Base-by-base conservation (phyloP, 352 stramenopile species). In the Blastocystis sp. region DNA sequence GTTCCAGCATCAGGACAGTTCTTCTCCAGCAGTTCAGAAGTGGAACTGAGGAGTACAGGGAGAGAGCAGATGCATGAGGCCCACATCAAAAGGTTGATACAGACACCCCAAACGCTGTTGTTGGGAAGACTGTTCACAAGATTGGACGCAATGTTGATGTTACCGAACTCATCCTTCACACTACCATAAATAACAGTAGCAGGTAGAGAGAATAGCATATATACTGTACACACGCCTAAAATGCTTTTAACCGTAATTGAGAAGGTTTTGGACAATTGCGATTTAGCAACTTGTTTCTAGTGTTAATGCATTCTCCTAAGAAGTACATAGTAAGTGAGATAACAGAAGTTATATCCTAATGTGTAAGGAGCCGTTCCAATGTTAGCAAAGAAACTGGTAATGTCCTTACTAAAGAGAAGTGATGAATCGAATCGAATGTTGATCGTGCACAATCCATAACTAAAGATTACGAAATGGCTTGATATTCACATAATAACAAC, bases 301-400 rank as follows among this genome's bases (percentile, higher is more conserved):
- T 4, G 43, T 24, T 61, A 32, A 80, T 27, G 12, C 4, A 39
- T 12, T 16, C 27, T 5, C 9, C 12, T 2, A 63, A 32, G 12
- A 42, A 14, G 69, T 32, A 80, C 69, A 24, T 61, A 80, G 69
- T 80, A 80, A 54, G 69, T 80, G 21, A 80, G 69, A 54, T 65
- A 80, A 54, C 69, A 80, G 43, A 80, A 80, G 43, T 80, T 80
- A 42, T 80, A 80, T 49, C 69, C 69, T 27, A 80, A 42, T 32
- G 69, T 63, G 69, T 80, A 80, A 54, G 69, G 69, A 21, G 69
- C 69, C 9, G 37, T 24, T 27, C 69, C 69, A 32, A 80, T 24
- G 24, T 63, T 80, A 0, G 69, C 21, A 39, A 80, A 59, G 43
- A 80, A 80, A 27, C 14, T 29, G 0, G n/a, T 59, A 7, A 32